phyloP scores from a whole-genome alignment of 2,329 filamentous ascomycete genomes.

The Orbilia quercus region DNA sequence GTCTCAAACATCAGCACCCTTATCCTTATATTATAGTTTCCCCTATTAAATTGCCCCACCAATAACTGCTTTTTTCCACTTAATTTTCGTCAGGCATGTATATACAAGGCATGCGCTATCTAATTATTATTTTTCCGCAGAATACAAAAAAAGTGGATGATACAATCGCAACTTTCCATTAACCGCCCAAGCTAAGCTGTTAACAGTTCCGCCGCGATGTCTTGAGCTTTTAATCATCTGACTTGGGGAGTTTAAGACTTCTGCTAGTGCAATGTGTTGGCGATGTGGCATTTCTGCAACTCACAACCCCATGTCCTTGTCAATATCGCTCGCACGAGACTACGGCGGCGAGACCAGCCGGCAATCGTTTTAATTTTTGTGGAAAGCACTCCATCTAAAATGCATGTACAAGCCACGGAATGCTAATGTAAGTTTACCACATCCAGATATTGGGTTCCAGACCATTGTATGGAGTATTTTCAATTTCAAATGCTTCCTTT shows the following conservation, averaged over 20 bases:
- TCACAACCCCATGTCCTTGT: neutral
- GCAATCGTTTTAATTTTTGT: no score
- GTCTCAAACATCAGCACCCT: neutral
- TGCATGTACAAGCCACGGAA: neutral
- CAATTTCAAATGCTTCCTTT: no score
- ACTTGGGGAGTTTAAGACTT: no score
- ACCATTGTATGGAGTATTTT: neutral
- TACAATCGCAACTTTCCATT: neutral
- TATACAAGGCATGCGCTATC: slow-evolving; percentile 22
- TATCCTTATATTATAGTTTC: neutral
- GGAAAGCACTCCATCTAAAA: no score
- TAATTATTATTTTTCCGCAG: slow-evolving; percentile 5
- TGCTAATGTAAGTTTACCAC: neutral
- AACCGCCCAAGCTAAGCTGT: neutral
- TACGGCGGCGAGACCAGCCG: no score
- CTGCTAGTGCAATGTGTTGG: slow-evolving; percentile 9
- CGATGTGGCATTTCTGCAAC: slow-evolving; percentile 9
- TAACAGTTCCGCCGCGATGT: neutral
- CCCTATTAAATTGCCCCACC: neutral
- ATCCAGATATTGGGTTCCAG: neutral
- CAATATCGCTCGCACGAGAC: neutral
- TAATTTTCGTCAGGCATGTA: slow-evolving; percentile 18
- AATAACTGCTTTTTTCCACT: neutral
- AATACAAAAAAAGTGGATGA: slow-evolving; percentile 1
- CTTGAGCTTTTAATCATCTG: neutral